Evolutionary conservation across 179 eudicot genomes (phyloP), one percentile per base, ranked within the genome.

Genomic region (Vitellaria paradoxa): DNA sequence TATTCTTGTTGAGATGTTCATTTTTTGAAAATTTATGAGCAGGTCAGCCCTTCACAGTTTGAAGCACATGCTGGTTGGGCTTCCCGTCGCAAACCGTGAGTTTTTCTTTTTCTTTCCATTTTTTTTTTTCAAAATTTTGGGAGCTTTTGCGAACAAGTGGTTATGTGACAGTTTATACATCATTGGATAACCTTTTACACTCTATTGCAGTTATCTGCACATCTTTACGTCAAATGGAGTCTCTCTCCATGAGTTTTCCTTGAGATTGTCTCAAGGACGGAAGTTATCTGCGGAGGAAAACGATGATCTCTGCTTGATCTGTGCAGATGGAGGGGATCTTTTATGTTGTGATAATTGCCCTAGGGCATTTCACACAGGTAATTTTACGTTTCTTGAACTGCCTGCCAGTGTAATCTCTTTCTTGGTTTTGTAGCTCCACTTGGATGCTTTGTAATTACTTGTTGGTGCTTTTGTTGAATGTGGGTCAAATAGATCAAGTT

Each of bases 61-160:
- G 94, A 90, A 86, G 84, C 94, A 23, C 94, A 90, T 85, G 94
- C 94, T 70, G 94, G 94, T 45, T 87, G 76, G 81, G 91, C 92
- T 82, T 81, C 91, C 2, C 86, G 88, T 56, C 88, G 87, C 62
- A 90, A 90, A 76, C 94, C 94, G 94, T 90, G 83, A 87, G 92
- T 87, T 60, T 56, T 72, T 71, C 12, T 62, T 26, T 53, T 49
- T 6, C 52, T 49, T 49, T 49, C 8, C 52, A 49, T 49, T 49
- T 50, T 50, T 30, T 30, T 30, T 30, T 30, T 30, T 30, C 2
- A 1, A 15, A 30, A 14, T 24, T 75, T 70, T 55, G 17, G 56
- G 76, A 45, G 49, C 17, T 70, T 55, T 40, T 47, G 24, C 59
- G 26, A 46, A 46, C 60, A 45, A 40, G 65, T 49, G 56, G 65